Base-by-base conservation (phyloP, 2,329 filamentous ascomycete species). In the Fusarium keratoplasticum region DNA sequence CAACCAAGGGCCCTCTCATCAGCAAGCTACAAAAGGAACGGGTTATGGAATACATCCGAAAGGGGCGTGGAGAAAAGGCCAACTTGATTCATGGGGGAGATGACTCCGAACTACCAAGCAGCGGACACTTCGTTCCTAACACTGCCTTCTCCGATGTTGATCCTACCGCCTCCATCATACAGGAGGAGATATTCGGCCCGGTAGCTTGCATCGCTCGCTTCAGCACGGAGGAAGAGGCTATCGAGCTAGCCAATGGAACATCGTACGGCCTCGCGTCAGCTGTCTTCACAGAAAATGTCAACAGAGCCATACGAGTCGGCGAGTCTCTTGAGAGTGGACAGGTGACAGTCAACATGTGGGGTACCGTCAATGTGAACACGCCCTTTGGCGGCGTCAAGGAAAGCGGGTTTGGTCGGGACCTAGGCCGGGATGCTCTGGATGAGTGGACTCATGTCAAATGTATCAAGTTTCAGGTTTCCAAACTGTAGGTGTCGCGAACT, bases 251-350 rank as follows among this genome's bases (percentile, higher is more conserved):
- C 0, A 75, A 75, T 2, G 64, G 71, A 25, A 68, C 55, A 1
- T 35, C 61, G 1, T 75, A 68, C 18, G 73, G 73, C 0, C n/a
- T 75, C 8, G 66, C 72, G 1, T 69, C 69, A 6, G 63, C 55
- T 0, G 84, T 92, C 0, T 92, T 89, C 81, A 88, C 85, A 6
- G 82, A 81, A 3, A 87, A 91, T 69, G 67, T 88, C 3, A 83
- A 81, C 2, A 82, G 84, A 14, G 89, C 88, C 0, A 83, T 85
- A n/a, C 81, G 83, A 7, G 86, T 91, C 36, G 89, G 87, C 0
- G 78, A 84, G 44, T 83, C 84, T 50, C 80, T 92, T 18, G 87
- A 90, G 76, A 85, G 86, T 0, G 89, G 89, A 1, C 85, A 81
- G 7, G 87, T 91, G 2, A 90, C 87, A 84, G 87, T 91, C 77